phyloP scores from a whole-genome alignment of 306 rosid species.

The Betula pendula region DNA sequence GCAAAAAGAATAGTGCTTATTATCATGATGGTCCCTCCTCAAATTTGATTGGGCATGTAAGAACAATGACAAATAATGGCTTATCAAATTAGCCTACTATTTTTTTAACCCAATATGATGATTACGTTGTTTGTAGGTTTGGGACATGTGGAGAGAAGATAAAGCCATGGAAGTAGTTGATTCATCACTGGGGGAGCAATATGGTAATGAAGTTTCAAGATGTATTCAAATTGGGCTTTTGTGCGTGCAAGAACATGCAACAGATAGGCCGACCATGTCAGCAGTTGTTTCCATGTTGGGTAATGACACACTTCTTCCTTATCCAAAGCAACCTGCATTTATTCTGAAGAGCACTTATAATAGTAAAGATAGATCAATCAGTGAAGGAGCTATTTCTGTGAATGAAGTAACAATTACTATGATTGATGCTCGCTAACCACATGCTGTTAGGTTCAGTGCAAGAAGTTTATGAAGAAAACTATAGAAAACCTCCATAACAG shows the following conservation, averaged over 20 bases:
- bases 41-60: slow-evolving; percentile 47
- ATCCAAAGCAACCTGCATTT: slow-evolving; percentile 69
- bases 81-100: too few relatives aligned
- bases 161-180: slow-evolving; percentile 43
- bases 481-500: too few relatives aligned
- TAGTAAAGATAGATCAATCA: slow-evolving; percentile 28
- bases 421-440: slow-evolving; percentile 25
- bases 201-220: slow-evolving; percentile 38
- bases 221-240: slow-evolving; percentile 65
- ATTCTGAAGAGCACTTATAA: slow-evolving; percentile 33
- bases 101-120: neutral
- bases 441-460: neutral
- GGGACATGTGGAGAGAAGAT: neutral
- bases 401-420: slow-evolving; percentile 37
- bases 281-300: slow-evolving; percentile 55
- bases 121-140: neutral
- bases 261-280: slow-evolving; percentile 70
- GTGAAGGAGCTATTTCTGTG: too few relatives aligned
- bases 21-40: slow-evolving; percentile 17
- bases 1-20: slow-evolving; percentile 29
- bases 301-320: slow-evolving; percentile 52
- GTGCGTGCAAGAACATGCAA: slow-evolving; percentile 60
- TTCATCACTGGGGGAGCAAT: slow-evolving; percentile 31
- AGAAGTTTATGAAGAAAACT: too few relatives aligned
- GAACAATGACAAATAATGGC: neutral